Conservation (phyloP, 257 asterid species). For the Nicotiana tomentosiformis region DNA sequence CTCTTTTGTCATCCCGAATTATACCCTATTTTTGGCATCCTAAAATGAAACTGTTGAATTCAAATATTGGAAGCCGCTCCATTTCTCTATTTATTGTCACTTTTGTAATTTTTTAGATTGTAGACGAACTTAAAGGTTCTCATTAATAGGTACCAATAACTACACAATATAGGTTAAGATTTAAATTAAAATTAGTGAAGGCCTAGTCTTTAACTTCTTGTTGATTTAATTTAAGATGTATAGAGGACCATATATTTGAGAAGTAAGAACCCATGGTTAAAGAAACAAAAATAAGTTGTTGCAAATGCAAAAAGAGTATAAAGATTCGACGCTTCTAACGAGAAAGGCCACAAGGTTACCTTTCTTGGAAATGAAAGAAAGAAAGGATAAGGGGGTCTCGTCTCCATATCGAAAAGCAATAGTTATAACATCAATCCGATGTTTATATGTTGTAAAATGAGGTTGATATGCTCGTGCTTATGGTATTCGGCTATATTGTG, state of each 20-base stretch:
- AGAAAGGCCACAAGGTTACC: constrained; percentile 20
- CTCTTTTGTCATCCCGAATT: background rate
- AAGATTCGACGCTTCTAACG: constrained; percentile 23
- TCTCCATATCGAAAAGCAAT: background rate
- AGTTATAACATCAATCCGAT: background rate
- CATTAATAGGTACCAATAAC: background rate
- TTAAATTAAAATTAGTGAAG: background rate
- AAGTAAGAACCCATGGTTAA: background rate
- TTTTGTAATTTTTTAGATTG: background rate
- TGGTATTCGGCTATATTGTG: constrained; percentile 1
- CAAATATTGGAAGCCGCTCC: background rate
- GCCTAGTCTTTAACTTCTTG: background rate
- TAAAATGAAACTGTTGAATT: background rate
- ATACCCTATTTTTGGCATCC: background rate
- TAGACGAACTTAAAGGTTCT: background rate
- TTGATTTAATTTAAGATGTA: background rate
- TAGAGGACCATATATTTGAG: background rate
- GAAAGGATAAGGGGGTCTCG: background rate
- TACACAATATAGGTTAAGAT: background rate
- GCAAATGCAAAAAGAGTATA: constrained; percentile 3
- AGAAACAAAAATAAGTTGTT: background rate
- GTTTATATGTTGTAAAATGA: background rate
- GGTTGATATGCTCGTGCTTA: background rate
- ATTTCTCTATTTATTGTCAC: background rate
- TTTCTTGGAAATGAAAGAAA: constrained; percentile 39